Evolutionary conservation across 495 filamentous ascomycete genomes (phyloP), one percentile per base, ranked within the genome.

Genomic region (Aspergillus nanangensis): DNA sequence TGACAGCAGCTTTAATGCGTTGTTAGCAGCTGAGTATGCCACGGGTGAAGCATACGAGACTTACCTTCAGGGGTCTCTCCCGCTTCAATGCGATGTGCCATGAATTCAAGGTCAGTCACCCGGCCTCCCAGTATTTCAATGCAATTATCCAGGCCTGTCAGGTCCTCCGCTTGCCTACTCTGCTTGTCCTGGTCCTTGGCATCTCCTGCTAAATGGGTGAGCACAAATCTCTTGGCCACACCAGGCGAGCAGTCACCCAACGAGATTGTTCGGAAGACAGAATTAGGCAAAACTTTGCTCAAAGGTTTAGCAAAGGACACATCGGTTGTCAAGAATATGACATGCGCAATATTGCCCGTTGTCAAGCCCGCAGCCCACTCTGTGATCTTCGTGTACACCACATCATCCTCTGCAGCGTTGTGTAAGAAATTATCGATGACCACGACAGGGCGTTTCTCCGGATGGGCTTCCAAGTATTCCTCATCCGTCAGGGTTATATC

Each of bases 291-390:
- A 0, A 88, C 83, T 62, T 87, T 92, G 57, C 86, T 83, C 2
- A 98, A 75, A 5, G 87, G 84, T 55, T 98, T 98, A 11, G 86
- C 81, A 64, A 86, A 96, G 2, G 90, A 87, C 2, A 88, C 78
- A 50, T 98, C 94, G 51, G 87, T 88, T 0, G 92, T 95, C n/a
- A 98, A 75, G 71, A 97, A 96, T 37, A 98, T 85, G 50, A 98
- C 92, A 62, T 97, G 93, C 2, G 93, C 94, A 34, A 95, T 78
- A 51, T 96, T 96, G n/a, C 80, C 77, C 3, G 86, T 83, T 0
- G 90, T 89, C n/a, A 97, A 70, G 0, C 80, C 74, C 3, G 94
- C 89, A 2, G 92, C 90, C 88, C 90, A 97, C 56, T 96, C 88
- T 5, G 90, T 80, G 32, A 97, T 78, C 61, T 90, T 94, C 55